Conservation (phyloP, 805 yeast genomes). For the Teunomyces gatunensis region DNA sequence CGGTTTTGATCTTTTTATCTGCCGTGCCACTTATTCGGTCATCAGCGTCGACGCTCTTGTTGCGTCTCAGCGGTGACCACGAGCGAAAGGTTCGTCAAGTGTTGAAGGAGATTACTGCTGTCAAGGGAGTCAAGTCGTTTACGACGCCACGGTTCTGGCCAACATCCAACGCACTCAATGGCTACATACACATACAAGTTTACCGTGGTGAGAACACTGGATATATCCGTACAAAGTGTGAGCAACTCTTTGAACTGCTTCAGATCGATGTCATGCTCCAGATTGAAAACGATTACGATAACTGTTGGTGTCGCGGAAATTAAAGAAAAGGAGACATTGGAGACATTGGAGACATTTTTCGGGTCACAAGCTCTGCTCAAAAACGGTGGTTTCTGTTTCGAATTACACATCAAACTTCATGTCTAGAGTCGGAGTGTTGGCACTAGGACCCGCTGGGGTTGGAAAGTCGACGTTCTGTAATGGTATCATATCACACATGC, state of each 20-base stretch:
- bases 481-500: slow-evolving; percentile 82
- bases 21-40: slow-evolving; percentile 82
- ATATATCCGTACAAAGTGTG: slow-evolving; percentile 58
- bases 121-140: slow-evolving; percentile 81
- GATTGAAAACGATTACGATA: slow-evolving; percentile 60
- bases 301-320: slow-evolving; percentile 62
- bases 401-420: slow-evolving; percentile 31
- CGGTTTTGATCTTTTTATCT: slow-evolving; percentile 71
- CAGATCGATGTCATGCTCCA: slow-evolving; percentile 62
- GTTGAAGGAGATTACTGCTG: slow-evolving; percentile 61
- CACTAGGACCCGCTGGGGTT: slow-evolving; percentile 97
- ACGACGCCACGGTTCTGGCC: slow-evolving; percentile 95
- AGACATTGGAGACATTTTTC: not conserved
- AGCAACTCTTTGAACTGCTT: slow-evolving; percentile 47
- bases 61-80: slow-evolving; percentile 56
- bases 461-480: slow-evolving; percentile 94
- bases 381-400: not conserved
- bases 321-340: not conserved
- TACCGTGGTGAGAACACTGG: slow-evolving; percentile 63
- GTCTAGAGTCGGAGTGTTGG: slow-evolving; percentile 94
- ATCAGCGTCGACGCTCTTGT: slow-evolving; percentile 69
- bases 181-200: slow-evolving; percentile 80
- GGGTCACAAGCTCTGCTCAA: no score
- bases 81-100: slow-evolving; percentile 64
- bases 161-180: slow-evolving; percentile 33